Conservation (phyloP, 306 rosid species). For the Pyrus communis region DNA sequence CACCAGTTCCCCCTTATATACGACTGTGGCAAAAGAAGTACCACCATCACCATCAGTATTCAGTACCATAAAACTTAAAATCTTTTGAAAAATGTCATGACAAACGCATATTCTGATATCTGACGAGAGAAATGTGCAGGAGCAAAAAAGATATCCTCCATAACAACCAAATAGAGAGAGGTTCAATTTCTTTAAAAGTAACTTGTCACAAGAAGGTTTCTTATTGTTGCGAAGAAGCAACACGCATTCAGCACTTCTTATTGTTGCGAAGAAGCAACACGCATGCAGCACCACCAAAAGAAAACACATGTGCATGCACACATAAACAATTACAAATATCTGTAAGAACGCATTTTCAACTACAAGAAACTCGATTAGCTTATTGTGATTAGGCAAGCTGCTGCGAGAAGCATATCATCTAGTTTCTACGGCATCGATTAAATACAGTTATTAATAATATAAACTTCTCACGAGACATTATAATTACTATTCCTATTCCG, state of each 20-base stretch:
- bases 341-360: not conserved
- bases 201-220: not conserved
- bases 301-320: not conserved
- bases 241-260: not conserved
- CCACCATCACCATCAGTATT: not conserved
- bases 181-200: too few relatives aligned
- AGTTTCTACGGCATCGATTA: not conserved
- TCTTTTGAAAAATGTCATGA: not conserved
- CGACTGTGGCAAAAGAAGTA: constrained; percentile 2
- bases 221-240: not conserved
- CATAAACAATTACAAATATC: not conserved
- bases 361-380: not conserved
- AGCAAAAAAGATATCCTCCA: not conserved
- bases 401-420: not conserved
- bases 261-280: not conserved
- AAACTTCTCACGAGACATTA: not conserved
- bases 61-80: not conserved
- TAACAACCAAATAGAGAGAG: not conserved
- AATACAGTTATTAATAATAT: too few relatives aligned
- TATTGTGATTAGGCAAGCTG: not conserved
- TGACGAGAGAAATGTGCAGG: not conserved
- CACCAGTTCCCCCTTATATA: constrained; percentile 21
- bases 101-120: not conserved
- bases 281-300: not conserved
- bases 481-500: not conserved